A percentile compares a stretch with the other conserved stretches of the same genome.
These are phyloP conservation scores for Lactifluus rugatus DNA, from an alignment of 768 basidiomycete species.

Conservation along the genomic window DNA sequence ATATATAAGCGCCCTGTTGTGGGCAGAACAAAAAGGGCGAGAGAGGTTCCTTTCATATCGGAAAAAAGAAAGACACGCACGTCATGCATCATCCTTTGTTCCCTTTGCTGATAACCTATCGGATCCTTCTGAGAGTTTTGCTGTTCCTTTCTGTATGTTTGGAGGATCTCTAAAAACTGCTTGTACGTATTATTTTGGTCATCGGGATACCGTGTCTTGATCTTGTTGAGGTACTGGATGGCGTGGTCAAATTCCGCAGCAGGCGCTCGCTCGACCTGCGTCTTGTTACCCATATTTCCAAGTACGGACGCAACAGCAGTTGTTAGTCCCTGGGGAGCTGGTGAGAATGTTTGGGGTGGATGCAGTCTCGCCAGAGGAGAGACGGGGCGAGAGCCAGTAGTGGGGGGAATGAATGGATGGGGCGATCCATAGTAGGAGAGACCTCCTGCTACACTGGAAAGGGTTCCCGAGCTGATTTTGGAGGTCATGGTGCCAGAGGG, in stretches of 20 bases:
- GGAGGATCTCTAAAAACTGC: constrained; percentile 80
- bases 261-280: constrained; percentile 42
- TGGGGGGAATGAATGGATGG: constrained; percentile 30
- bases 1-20: neutral
- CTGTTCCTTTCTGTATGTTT: constrained; percentile 76
- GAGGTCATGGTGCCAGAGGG: constrained; percentile 66
- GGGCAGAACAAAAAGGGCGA: neutral
- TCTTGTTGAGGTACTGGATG: constrained; percentile 96
- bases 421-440: constrained; percentile 22
- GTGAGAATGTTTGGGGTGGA: constrained; percentile 39
- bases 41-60: neutral
- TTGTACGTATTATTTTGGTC: constrained; percentile 85
- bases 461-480: constrained; percentile 37
- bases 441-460: constrained; percentile 26
- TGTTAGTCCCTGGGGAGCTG: constrained; percentile 22
- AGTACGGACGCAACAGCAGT: constrained; percentile 19
- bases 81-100: constrained; percentile 57
- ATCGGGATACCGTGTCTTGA: constrained; percentile 82
- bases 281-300: constrained; percentile 28
- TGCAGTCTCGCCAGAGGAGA: constrained; percentile 21
- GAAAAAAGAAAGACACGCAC: constrained; percentile 34
- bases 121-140: constrained; percentile 34
- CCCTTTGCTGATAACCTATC: constrained; percentile 15
- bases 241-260: constrained; percentile 82
- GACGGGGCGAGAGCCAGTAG: constrained; percentile 28